These are phyloP conservation scores for Sindora glabra DNA, from an alignment of 306 rosid species.

Conservation along the genomic window DNA sequence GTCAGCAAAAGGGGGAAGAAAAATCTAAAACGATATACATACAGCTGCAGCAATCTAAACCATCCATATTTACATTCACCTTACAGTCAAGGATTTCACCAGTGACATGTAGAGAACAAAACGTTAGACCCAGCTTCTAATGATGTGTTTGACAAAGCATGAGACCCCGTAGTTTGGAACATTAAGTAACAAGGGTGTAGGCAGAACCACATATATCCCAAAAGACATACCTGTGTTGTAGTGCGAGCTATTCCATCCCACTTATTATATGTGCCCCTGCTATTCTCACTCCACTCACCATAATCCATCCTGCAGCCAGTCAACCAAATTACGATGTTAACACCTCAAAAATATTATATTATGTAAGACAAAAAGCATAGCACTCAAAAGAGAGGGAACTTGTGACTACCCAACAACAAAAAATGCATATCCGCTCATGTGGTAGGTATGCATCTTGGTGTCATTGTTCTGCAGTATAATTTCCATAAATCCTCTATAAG, in stretches of 20 bases:
- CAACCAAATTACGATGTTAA: constrained; percentile 9
- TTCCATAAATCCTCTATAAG: constrained; percentile 79
- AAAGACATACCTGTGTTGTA: constrained; percentile 66
- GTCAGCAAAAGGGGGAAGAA: no score
- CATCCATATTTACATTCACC: no score
- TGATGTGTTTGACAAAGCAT: no score
- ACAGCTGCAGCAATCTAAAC: no score
- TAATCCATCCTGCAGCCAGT: constrained; percentile 54
- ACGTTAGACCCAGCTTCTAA: no score
- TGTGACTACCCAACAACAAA: constrained; percentile 64
- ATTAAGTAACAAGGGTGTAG: neutral
- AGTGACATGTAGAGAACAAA: no score
- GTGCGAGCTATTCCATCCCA: constrained; percentile 83
- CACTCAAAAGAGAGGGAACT: neutral
- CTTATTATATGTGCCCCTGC: constrained; percentile 51
- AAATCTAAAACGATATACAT: no score
- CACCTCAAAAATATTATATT: neutral
- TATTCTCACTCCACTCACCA: constrained; percentile 70
- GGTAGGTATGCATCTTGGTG: constrained; percentile 56
- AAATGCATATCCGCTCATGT: constrained; percentile 73
- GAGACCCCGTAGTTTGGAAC: no score
- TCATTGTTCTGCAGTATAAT: constrained; percentile 76
- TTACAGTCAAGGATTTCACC: no score
- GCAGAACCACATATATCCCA: neutral
- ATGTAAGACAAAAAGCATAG: neutral